Percentiles rank a stretch among this genome's conserved stretches.
Evolutionary conservation across 768 basidiomycete species (phyloP).

Genomic region (Podaxis sp.): DNA sequence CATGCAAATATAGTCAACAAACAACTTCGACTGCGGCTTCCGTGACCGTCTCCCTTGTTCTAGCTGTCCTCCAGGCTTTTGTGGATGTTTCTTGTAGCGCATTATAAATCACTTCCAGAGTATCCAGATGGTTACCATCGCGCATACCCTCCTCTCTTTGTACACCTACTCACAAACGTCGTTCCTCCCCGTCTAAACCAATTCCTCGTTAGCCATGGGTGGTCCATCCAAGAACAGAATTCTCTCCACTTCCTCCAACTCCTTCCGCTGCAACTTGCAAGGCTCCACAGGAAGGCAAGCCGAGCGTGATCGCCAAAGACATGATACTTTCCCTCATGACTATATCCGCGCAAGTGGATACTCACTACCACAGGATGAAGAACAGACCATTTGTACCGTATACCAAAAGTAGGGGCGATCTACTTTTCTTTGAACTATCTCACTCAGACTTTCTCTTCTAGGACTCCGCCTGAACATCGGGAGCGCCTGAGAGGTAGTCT

Average conservation of each 20-base stretch:
- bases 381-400: slow-evolving; percentile 4
- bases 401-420: not conserved
- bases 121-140: not conserved
- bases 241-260: not conserved
- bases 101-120: not conserved
- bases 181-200: not conserved
- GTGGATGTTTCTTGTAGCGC: not conserved
- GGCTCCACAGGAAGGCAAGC: not conserved
- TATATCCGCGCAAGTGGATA: slow-evolving; percentile 1
- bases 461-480: not conserved
- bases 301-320: not conserved
- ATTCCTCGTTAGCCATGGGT: not conserved
- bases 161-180: not conserved
- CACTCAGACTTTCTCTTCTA: not conserved
- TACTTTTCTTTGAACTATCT: not conserved
- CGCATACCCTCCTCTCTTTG: not conserved
- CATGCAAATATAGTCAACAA: no score
- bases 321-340: slow-evolving; percentile 3
- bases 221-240: not conserved
- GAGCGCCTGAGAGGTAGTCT: not conserved
- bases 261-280: not conserved
- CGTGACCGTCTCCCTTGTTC: not conserved
- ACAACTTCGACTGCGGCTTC: not conserved
- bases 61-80: not conserved
- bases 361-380: not conserved